Percentiles rank a stretch among this genome's conserved stretches.
These are phyloP conservation scores for Penicillium concentricum DNA, from an alignment of 2,329 filamentous ascomycete genomes.

Conservation along the genomic window DNA sequence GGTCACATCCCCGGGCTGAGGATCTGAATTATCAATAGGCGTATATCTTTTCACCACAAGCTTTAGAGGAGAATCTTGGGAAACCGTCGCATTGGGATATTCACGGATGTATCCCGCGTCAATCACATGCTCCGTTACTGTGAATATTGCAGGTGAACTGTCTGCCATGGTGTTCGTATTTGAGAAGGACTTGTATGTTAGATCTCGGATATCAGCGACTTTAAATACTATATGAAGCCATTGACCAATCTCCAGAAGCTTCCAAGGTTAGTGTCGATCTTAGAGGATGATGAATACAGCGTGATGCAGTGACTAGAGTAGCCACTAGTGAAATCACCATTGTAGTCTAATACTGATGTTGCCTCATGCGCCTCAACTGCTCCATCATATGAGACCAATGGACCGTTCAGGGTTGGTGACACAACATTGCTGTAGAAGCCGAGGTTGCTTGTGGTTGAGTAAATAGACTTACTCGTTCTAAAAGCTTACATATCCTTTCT, in stretches of 20 bases:
- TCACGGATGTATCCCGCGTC: conserved; percentile 11
- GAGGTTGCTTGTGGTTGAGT: too few species aligned
- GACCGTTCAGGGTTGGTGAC: too few species aligned
- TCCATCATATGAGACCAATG: too few species aligned
- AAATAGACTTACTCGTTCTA: too few species aligned
- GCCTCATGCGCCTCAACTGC: too few species aligned
- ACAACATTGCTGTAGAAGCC: too few species aligned
- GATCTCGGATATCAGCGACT: neutral
- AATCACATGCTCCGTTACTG: conserved; percentile 8
- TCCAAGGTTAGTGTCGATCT: neutral
- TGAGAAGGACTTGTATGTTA: neutral
- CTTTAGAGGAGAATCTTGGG: neutral
- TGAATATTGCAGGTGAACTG: neutral
- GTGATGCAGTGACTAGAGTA: too few species aligned
- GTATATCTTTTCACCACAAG: conserved; percentile 9
- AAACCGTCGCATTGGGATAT: conserved; percentile 2
- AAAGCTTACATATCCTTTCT: too few species aligned
- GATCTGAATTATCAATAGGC: conserved; percentile 4
- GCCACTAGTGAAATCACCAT: too few species aligned
- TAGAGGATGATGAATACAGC: neutral
- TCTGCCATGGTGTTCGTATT: neutral
- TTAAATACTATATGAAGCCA: neutral
- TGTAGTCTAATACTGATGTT: too few species aligned
- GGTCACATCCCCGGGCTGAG: conserved; percentile 8
- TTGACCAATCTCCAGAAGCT: neutral